These are phyloP conservation scores for Nematocida sp. DNA, from an alignment of 371 early-diverging fungal genomes.

Conservation along the genomic window DNA sequence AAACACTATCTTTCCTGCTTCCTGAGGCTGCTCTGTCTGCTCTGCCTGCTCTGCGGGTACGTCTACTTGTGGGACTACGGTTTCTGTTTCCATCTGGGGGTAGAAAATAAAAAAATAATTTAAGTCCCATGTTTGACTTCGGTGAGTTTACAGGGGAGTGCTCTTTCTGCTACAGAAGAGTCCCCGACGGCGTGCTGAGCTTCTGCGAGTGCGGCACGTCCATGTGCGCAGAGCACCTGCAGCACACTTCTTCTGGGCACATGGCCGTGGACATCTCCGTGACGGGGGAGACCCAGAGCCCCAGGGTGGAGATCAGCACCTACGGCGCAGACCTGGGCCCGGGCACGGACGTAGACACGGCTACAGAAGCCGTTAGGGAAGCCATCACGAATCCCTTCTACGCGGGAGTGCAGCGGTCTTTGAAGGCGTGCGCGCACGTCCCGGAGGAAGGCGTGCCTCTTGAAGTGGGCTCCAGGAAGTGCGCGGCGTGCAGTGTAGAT, in stretches of 20 bases:
- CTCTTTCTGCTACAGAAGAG: constrained; percentile 19
- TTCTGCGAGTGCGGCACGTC: constrained; percentile 23
- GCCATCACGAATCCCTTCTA: too few species aligned
- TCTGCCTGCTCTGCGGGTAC: neutral
- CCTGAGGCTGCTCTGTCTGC: neutral
- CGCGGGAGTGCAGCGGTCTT: too few species aligned
- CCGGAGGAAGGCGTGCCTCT: too few species aligned
- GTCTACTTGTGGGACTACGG: constrained; percentile 11
- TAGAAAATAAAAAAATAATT: constrained; percentile 45
- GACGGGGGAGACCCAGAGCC: constrained; percentile 17
- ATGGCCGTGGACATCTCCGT: neutral
- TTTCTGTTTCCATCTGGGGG: constrained; percentile 44
- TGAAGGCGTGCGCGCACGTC: too few species aligned
- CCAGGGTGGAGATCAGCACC: constrained; percentile 3
- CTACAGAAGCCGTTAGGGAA: neutral
- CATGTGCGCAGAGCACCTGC: constrained; percentile 1
- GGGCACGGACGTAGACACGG: neutral
- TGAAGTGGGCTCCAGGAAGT: too few species aligned
- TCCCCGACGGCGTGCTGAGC: neutral
- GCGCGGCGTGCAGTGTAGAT: constrained; percentile 77
- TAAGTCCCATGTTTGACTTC: constrained; percentile 24
- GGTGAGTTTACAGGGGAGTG: constrained; percentile 40
- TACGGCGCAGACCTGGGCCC: neutral
- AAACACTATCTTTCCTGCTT: constrained; percentile 62
- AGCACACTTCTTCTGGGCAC: neutral